Percentiles rank a stretch among this genome's conserved stretches.
Evolutionary conservation across 2,329 filamentous ascomycete species (phyloP).

Genomic region (Diaporthe sp.): DNA sequence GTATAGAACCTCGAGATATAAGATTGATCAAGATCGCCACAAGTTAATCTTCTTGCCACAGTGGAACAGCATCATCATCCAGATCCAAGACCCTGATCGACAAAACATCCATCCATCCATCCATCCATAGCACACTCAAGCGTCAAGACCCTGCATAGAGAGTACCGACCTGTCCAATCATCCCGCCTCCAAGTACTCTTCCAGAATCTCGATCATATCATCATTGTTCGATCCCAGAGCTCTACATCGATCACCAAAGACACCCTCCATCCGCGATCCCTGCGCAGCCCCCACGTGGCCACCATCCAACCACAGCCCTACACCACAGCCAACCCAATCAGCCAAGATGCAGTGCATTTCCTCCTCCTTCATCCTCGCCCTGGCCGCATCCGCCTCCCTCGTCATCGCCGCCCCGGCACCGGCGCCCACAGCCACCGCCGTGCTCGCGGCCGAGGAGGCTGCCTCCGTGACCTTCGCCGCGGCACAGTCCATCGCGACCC

Average conservation of each 20-base stretch:
- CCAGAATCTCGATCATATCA: not conserved
- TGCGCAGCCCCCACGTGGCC: constrained; percentile 1
- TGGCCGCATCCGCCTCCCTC: not conserved
- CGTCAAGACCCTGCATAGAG: constrained; percentile 6
- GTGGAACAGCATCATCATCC: constrained; percentile 26
- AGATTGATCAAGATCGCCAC: not conserved
- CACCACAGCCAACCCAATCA: not conserved
- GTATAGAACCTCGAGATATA: not conserved
- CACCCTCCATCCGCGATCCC: not conserved
- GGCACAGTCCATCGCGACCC: not conserved
- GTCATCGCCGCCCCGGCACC: not conserved
- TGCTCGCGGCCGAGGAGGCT: not conserved
- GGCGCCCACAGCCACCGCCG: not conserved
- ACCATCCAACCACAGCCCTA: not conserved
- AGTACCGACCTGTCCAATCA: not conserved
- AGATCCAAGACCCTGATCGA: constrained; percentile 19
- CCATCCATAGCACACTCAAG: not conserved
- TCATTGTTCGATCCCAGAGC: not conserved
- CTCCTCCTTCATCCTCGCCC: not conserved
- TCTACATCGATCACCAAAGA: not conserved
- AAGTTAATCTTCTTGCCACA: constrained; percentile 18
- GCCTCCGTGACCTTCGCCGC: not conserved
- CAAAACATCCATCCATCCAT: constrained; percentile 1
- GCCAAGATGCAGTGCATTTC: constrained; percentile 23
- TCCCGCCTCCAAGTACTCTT: not conserved